These are phyloP conservation scores for Pezicula radicicola DNA, from an alignment of 2,329 filamentous ascomycete genomes.

Conservation along the genomic window DNA sequence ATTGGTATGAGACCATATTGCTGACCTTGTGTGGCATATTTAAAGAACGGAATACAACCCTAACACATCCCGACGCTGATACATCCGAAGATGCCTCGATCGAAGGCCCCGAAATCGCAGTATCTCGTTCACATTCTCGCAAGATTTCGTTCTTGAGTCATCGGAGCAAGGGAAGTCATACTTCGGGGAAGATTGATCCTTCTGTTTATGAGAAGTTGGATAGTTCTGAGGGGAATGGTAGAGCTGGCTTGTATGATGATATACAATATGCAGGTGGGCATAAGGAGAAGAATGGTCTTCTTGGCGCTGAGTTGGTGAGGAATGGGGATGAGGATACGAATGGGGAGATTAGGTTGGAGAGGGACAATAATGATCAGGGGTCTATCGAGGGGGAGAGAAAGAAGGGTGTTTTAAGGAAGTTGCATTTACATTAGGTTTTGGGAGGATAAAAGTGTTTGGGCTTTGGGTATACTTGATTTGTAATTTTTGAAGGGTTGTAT, in stretches of 20 bases:
- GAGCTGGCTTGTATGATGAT: constrained; percentile 16
- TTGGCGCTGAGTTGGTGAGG: neutral
- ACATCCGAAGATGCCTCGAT: constrained; percentile 54
- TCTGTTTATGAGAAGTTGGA: constrained; percentile 2
- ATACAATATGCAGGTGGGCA: constrained; percentile 17
- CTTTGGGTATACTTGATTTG: no score
- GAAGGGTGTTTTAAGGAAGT: constrained; percentile 14
- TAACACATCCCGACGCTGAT: constrained; percentile 60
- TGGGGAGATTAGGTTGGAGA: neutral
- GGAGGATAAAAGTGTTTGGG: neutral
- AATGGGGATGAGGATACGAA: neutral
- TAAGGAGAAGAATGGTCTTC: constrained; percentile 7
- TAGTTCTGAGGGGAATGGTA: no score
- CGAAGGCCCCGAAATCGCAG: constrained; percentile 49
- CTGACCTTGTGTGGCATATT: neutral
- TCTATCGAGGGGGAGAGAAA: constrained; percentile 13
- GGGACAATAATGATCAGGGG: constrained; percentile 1
- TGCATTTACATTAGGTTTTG: constrained; percentile 11
- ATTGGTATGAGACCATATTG: neutral
- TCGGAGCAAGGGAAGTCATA: constrained; percentile 6
- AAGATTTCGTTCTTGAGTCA: constrained; percentile 14
- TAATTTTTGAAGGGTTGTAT: neutral
- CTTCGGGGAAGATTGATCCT: constrained; percentile 4
- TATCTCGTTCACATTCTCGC: constrained; percentile 24
- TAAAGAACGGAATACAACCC: constrained; percentile 52